Base-by-base conservation (phyloP, 805 yeast genomes). In the Debaryomyces hansenii region DNA sequence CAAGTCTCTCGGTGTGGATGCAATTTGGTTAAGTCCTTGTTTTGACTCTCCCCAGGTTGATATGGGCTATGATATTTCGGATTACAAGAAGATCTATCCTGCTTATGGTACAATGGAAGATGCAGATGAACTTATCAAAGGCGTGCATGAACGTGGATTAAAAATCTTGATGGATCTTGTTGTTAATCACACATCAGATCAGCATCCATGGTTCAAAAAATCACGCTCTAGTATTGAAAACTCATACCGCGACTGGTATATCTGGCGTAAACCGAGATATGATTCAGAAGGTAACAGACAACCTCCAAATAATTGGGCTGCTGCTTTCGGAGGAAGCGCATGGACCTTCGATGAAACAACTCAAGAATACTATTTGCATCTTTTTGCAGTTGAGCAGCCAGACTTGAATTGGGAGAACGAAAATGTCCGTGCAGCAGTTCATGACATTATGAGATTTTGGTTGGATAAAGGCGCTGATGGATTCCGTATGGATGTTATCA, bases 1-100 rank as follows among this genome's bases (percentile, higher is more conserved):
- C 41, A 54, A 55, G 44, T 44, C 49, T 45, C 45, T 55, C 45
- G 59, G 59, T 9, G 50, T 55, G 15, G 58, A 55, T 12, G 57
- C 53, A 31, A 40, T 55, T 21, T 55, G 59, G 59, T 53, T 55
- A 44, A 50, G 55, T 21, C 59, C 59, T 21, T 53, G 53, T 52
- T 55, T 37, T 52, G 59, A 55, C 50, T 52, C 57, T n/a, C 59
- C 59, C 12, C 59, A 55, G 40, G 59, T 54, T 42, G 59, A 55
- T 47, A 55, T 55, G 59, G 59, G 59, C 18, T 55, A 55, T 53
- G 59, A 55, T 36, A 52, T 55, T 47, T 43, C 54, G 40, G 59
- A 55, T 55, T 55, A 55, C 55, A 55, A 54, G 48, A 52, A 41
- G 28, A 56, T 55, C 12, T 54, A 55, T 53, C 58, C 58, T 12